Evolutionary conservation across 1,139 yeast genomes (phyloP).

Genomic region (Debaryomyces nepalensis): DNA sequence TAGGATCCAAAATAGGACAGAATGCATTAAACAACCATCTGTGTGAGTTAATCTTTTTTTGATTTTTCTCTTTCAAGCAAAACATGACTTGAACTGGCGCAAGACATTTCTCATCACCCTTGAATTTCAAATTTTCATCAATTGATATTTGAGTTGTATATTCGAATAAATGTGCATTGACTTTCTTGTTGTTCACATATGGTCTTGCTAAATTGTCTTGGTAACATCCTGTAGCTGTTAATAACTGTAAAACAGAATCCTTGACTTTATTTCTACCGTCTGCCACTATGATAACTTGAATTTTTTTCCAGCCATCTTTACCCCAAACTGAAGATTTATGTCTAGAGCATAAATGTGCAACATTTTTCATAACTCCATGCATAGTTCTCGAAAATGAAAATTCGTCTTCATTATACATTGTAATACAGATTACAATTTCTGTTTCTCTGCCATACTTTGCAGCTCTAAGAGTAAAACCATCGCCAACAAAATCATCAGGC

Average conservation of each 20-base stretch:
- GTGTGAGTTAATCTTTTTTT: constrained; percentile 91
- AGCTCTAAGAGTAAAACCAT: constrained; percentile 85
- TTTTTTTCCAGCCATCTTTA: constrained; percentile 92
- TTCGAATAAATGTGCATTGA: constrained; percentile 90
- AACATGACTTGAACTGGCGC: constrained; percentile 93
- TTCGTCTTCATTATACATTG: constrained; percentile 97
- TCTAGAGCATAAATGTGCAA: constrained; percentile 84
- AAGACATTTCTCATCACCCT: constrained; percentile 75
- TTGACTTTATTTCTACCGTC: constrained; percentile 91
- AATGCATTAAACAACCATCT: constrained; percentile 94
- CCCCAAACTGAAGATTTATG: constrained; percentile 90
- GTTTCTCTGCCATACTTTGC: constrained; percentile 86
- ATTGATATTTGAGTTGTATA: constrained; percentile 89
- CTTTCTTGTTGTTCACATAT: constrained; percentile 86
- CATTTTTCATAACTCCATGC: constrained; percentile 91
- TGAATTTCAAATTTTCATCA: constrained; percentile 82
- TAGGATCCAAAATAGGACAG: constrained; percentile 88
- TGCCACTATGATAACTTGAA: constrained; percentile 85
- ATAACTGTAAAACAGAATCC: constrained; percentile 78
- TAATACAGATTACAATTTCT: constrained; percentile 85
- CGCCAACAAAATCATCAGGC: constrained; percentile 78
- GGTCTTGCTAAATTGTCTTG: constrained; percentile 97
- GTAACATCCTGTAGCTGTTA: constrained; percentile 93
- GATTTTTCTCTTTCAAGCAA: constrained; percentile 86
- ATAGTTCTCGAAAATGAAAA: constrained; percentile 84